Percentiles rank a stretch among this genome's conserved stretches.
Conservation (phyloP, 352 stramenopile species). For the Phytophthora pluvialis region DNA sequence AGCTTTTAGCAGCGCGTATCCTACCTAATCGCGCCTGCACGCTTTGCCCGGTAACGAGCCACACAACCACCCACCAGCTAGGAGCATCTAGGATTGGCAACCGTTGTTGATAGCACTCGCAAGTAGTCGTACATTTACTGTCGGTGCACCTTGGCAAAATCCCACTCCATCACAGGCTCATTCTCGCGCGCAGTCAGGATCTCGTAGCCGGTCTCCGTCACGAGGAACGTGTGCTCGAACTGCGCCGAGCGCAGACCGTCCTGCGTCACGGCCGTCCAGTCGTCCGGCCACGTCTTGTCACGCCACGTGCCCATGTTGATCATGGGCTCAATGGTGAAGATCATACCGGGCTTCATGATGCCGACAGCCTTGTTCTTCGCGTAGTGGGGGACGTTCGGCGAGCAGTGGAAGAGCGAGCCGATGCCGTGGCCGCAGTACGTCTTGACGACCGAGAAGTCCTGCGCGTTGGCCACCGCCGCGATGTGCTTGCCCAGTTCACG, state of each 20-base stretch:
- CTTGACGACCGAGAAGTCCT: slow-evolving; percentile 95
- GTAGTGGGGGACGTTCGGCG: slow-evolving; percentile 98
- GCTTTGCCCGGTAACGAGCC: slow-evolving; percentile 4
- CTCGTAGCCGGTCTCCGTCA: slow-evolving; percentile 98
- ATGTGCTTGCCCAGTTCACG: slow-evolving; percentile 96
- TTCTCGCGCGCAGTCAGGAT: slow-evolving; percentile 95
- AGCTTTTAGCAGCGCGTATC: slow-evolving; percentile 6
- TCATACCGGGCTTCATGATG: slow-evolving; percentile 97
- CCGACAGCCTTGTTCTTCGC: slow-evolving; percentile 98
- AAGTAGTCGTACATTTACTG: slow-evolving; percentile 21
- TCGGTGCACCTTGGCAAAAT: slow-evolving; percentile 82
- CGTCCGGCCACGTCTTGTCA: slow-evolving; percentile 96
- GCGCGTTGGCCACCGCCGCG: slow-evolving; percentile 78
- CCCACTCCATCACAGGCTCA: slow-evolving; percentile 90
- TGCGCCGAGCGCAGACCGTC: slow-evolving; percentile 97
- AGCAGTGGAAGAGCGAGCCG: slow-evolving; percentile 96
- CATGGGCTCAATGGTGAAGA: slow-evolving; percentile 99
- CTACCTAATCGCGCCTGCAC: slow-evolving; percentile 15
- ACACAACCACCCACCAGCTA: slow-evolving; percentile 12
- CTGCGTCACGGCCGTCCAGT: slow-evolving; percentile 97
- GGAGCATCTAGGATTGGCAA: neutral
- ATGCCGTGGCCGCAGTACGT: slow-evolving; percentile 99
- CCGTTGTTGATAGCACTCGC: neutral
- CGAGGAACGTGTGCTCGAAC: slow-evolving; percentile 98
- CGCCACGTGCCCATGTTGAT: slow-evolving; percentile 96